These are phyloP conservation scores for Bathelium albidoporum DNA, from an alignment of 495 filamentous ascomycete species.

Conservation along the genomic window DNA sequence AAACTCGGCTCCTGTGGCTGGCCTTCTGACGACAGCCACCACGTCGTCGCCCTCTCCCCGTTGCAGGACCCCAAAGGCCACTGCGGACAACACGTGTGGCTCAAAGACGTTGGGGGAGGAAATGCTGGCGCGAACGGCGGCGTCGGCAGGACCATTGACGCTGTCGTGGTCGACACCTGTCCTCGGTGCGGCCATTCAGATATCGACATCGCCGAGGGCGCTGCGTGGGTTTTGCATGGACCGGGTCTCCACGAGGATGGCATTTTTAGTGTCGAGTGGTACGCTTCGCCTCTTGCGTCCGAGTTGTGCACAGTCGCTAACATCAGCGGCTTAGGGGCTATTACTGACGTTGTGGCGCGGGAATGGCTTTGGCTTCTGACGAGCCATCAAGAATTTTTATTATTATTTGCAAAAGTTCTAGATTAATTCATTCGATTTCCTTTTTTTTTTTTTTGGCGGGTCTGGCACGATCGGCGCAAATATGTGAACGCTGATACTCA, in stretches of 20 bases:
- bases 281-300: too few relatives aligned
- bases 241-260: background rate
- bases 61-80: background rate
- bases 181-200: background rate
- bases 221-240: background rate
- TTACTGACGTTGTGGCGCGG: too few relatives aligned
- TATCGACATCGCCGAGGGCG: background rate
- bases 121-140: background rate
- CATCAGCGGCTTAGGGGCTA: too few relatives aligned
- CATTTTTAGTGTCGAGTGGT: background rate
- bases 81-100: background rate
- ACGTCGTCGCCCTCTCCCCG: background rate
- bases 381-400: too few relatives aligned
- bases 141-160: background rate
- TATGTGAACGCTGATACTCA: too few relatives aligned
- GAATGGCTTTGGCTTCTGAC: too few relatives aligned
- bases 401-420: too few relatives aligned
- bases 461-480: too few relatives aligned
- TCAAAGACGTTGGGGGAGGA: background rate
- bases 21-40: background rate
- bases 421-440: too few relatives aligned
- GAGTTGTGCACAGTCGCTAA: too few relatives aligned
- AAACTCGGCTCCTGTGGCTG: background rate
- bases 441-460: too few relatives aligned
- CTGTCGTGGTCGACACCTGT: background rate